Evolutionary conservation across 306 rosid genomes (phyloP), one percentile per base, ranked within the genome.

Genomic region (Mimosa pudica): DNA sequence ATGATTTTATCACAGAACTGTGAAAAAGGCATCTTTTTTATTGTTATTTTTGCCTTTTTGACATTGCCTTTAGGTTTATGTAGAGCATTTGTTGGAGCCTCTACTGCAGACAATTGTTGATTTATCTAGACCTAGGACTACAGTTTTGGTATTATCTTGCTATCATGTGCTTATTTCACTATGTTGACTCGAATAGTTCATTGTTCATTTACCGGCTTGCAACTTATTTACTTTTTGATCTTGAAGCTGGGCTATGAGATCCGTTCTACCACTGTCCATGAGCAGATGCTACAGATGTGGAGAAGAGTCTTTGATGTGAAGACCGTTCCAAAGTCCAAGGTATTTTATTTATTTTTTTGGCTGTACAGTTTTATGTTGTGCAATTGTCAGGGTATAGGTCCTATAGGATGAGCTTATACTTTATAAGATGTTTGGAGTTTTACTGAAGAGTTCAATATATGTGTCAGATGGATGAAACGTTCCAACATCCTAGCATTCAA

Each of bases 271-370:
- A 78, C 55, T 68, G 94, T 95, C 85, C 98, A 95, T 18, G 98
- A 91, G 82, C 90, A 90, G 92, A 92, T 91, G 98, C 97, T 95
- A 77, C 81, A 90, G 76, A 90, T 92, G 98, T 95, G 98, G 97
- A 92, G 76, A 82, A 71, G 77, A 81, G 76, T 84, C 77, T 95
- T 95, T 13, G 90, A 92, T 16, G 86, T 95, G 79, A 95, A 92
- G 84, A 88, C 82, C 51, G 86, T 95, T 79, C 83, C 98, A 8
- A 89, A 84, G 80, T 91, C 98, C 10, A 91, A 95, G 94, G 98
- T 92, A 57, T 18, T n/a, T 57, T 57, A 57, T 57, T 55, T 55
- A 17, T 55, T 6, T 57, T n/a, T 57, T n/a, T 42, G 44, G 35
- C 10, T 46, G 68, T 61, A 66, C 63, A 18, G 63, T 18, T 57